phyloP scores from a whole-genome alignment of 164 flowering plant genomes.

The Warburgia ugandensis region DNA sequence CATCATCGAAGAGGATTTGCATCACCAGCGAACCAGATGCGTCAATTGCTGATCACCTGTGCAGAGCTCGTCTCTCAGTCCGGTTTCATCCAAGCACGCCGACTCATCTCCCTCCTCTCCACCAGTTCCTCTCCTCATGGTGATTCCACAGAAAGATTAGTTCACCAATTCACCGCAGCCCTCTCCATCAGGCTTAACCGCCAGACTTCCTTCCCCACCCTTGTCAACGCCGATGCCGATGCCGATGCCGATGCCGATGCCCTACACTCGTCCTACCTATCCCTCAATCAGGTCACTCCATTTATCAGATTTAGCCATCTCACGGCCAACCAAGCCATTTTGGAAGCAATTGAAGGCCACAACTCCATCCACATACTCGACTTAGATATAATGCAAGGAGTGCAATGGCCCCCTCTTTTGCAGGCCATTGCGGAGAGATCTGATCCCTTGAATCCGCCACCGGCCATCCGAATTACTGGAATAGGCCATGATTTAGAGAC shows the following conservation, averaged over 20 bases:
- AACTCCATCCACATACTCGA: slow-evolving; percentile 65
- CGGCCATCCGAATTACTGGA: slow-evolving; percentile 72
- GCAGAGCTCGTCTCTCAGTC: slow-evolving; percentile 64
- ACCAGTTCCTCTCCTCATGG: slow-evolving; percentile 59
- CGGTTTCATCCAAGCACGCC: slow-evolving; percentile 57
- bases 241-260: slow-evolving; percentile 1
- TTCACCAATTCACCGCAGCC: slow-evolving; percentile 55
- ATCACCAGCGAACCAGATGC: slow-evolving; percentile 35
- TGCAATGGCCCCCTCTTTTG: slow-evolving; percentile 94
- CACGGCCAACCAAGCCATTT: slow-evolving; percentile 91
- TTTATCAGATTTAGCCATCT: slow-evolving; percentile 79
- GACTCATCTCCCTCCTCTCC: slow-evolving; percentile 48
- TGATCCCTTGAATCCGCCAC: slow-evolving; percentile 25
- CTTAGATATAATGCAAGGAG: slow-evolving; percentile 84
- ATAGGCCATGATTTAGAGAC: slow-evolving; percentile 46
- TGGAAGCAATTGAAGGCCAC: slow-evolving; percentile 64
- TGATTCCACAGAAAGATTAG: slow-evolving; percentile 68
- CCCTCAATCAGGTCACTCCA: slow-evolving; percentile 80
- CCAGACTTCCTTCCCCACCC: slow-evolving; percentile 6
- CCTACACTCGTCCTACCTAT: slow-evolving; percentile 55
- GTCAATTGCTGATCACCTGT: slow-evolving; percentile 56
- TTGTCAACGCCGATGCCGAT: too few relatives aligned
- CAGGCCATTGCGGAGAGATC: slow-evolving; percentile 66
- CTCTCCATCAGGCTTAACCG: slow-evolving; percentile 51
- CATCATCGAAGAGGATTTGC: slow-evolving; percentile 15